A percentile compares a stretch with the other conserved stretches of the same genome.
These are phyloP conservation scores for Trypanosoma cruzi DNA, from an alignment of 208 protist species.

Conservation along the genomic window DNA sequence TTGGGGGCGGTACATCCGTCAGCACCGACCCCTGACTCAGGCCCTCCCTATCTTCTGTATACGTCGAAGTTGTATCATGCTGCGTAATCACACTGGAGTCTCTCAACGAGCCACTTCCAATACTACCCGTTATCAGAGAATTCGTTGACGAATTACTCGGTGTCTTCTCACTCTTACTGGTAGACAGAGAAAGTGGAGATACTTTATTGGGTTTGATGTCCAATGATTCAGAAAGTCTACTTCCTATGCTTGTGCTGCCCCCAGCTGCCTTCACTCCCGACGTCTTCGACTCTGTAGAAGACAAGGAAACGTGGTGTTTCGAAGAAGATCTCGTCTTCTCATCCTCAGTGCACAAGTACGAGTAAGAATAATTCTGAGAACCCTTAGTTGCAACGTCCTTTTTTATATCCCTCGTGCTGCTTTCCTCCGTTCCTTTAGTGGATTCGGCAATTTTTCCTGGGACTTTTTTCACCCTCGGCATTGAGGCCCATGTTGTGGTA, in stretches of 20 bases:
- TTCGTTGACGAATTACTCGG: background rate
- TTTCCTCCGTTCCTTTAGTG: background rate
- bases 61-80: background rate
- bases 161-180: background rate
- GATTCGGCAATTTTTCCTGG: background rate
- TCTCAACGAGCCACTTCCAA: background rate
- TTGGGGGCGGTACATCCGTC: background rate
- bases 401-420: background rate
- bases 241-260: background rate
- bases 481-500: background rate
- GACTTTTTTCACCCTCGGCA: background rate
- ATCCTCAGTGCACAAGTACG: conserved; percentile 29
- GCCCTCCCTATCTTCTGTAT: background rate
- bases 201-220: background rate
- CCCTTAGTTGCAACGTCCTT: background rate
- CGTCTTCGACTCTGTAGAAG: background rate
- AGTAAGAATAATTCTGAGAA: conserved; percentile 28
- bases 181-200: background rate
- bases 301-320: conserved; percentile 26
- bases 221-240: background rate
- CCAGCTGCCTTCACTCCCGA: background rate
- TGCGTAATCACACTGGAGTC: background rate
- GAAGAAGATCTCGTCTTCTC: background rate
- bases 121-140: conserved; percentile 7
- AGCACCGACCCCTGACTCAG: background rate